Base-by-base conservation (phyloP, 257 asterid genomes). In the Phtheirospermum japonicum region DNA sequence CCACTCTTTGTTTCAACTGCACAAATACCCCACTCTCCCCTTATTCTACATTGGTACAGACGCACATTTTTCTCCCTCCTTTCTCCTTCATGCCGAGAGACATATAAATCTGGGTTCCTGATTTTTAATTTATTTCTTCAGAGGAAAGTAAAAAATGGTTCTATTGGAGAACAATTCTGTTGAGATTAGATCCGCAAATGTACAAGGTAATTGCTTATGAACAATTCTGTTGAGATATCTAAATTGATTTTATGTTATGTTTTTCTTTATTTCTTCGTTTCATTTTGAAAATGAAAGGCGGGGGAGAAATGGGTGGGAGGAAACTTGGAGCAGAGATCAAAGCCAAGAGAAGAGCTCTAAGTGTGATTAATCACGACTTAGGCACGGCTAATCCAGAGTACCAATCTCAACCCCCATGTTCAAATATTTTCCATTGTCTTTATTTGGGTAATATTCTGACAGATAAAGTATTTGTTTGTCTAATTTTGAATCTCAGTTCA, bases 261-360 rank as follows among this genome's bases (percentile, higher is more conserved):
- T 23, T 54, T 33, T 64, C 32, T n/a, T 2, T 26, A 59, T 79
- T 17, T 36, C 72, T 76, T 78, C 69, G 67, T 72, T 63, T 46
- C 58, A 69, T 66, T 70, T 79, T 19, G 85, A 71, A n/a, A n/a
- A n/a, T n/a, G n/a, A n/a, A n/a, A n/a, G n/a, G n/a, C n/a, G n/a
- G n/a, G n/a, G n/a, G n/a, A n/a, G n/a, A n/a, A n/a, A n/a, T n/a
- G n/a, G n/a, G n/a, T 68, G 75, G 73, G 67, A 80, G 85, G 76
- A 87, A 80, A 62, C 71, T 83, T 74, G 97, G 87, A 59, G 67
- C 75, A 71, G 95, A 87, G 69, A 74, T 75, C 70, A 79, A 78
- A 73, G 70, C 77, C 66, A 83, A 67, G 53, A 70, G 96, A 70
- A 83, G 96, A 70, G 85, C 87, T 60, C 56, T 90, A 12, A 57